Evolutionary conservation across 1,284 basidiomycete species (phyloP).

Genomic region (Ceratobasidium theobromae): DNA sequence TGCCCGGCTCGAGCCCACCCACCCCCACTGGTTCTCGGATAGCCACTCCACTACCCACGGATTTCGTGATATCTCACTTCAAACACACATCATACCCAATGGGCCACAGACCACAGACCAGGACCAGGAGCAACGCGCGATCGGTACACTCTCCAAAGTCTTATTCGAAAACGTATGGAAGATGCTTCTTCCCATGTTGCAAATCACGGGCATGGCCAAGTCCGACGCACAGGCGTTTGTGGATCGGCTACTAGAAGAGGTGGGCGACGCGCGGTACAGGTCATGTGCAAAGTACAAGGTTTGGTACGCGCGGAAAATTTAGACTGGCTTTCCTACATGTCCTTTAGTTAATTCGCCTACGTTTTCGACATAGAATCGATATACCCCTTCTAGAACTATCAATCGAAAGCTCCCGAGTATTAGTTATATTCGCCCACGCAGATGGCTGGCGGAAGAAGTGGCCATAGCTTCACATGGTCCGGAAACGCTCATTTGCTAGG

Average conservation of each 20-base stretch:
- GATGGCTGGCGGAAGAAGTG: too few relatives aligned
- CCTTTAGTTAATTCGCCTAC: too few relatives aligned
- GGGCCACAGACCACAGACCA: background rate
- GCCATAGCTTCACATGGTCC: too few relatives aligned
- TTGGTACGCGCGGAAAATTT: background rate
- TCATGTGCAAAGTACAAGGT: background rate
- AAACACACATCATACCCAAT: background rate
- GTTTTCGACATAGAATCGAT: too few relatives aligned
- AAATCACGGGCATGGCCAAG: background rate
- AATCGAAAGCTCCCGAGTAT: too few relatives aligned
- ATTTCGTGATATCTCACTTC: background rate
- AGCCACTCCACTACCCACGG: background rate
- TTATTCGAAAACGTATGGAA: background rate
- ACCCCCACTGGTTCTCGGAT: background rate
- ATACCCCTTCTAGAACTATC: too few relatives aligned
- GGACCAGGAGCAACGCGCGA: background rate
- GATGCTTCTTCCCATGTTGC: background rate
- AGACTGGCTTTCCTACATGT: too few relatives aligned
- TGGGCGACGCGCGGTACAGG: background rate
- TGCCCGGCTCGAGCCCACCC: background rate
- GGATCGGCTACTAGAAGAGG: background rate
- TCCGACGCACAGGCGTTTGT: background rate
- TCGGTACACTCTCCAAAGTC: background rate
- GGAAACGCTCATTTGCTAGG: too few relatives aligned
- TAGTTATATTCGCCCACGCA: too few relatives aligned